phyloP scores from a whole-genome alignment of 352 stramenopile genomes.

The Pythium pyrilobum region DNA sequence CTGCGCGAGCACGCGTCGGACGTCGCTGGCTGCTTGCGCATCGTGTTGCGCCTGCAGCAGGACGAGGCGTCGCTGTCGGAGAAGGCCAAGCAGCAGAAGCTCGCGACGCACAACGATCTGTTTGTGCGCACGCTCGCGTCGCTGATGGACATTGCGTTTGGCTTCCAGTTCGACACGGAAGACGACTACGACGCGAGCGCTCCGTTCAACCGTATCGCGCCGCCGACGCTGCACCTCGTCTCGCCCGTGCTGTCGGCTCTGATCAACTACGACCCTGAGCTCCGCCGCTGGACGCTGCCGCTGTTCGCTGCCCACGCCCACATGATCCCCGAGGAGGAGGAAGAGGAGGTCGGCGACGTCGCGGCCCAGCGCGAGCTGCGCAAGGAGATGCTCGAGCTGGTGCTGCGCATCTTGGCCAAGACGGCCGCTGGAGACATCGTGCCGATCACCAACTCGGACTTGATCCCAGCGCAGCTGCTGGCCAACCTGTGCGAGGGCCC shows the following conservation, averaged over 20 bases:
- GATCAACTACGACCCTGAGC: conserved; percentile 37
- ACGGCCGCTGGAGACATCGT: conserved; percentile 38
- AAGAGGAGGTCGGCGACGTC: conserved; percentile 84
- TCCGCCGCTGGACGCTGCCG: conserved; percentile 65
- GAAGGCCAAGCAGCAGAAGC: conserved; percentile 29
- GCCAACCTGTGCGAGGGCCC: conserved; percentile 51
- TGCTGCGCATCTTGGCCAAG: conserved; percentile 54
- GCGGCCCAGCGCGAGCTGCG: conserved; percentile 66
- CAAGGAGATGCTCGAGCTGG: conserved; percentile 68
- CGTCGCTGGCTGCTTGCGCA: conserved; percentile 48
- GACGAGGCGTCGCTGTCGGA: conserved; percentile 21
- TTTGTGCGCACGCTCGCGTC: conserved; percentile 55
- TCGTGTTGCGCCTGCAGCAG: conserved; percentile 40
- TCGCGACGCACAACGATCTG: conserved; percentile 38
- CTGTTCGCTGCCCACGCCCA: conserved; percentile 72
- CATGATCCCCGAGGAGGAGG: conserved; percentile 87
- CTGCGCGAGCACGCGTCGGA: conserved; percentile 65
- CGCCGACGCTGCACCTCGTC: conserved; percentile 72
- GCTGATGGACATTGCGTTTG: conserved; percentile 78
- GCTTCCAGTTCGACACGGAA: conserved; percentile 77
- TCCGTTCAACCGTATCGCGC: conserved; percentile 59
- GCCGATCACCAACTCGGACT: conserved; percentile 61
- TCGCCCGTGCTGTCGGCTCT: conserved; percentile 67
- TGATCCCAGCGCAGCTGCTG: conserved; percentile 51
- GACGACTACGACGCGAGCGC: conserved; percentile 63